Percentiles rank a stretch among this genome's conserved stretches.
These are phyloP conservation scores for Aspergillus ustus DNA, from an alignment of 2,329 filamentous ascomycete genomes.

Conservation along the genomic window DNA sequence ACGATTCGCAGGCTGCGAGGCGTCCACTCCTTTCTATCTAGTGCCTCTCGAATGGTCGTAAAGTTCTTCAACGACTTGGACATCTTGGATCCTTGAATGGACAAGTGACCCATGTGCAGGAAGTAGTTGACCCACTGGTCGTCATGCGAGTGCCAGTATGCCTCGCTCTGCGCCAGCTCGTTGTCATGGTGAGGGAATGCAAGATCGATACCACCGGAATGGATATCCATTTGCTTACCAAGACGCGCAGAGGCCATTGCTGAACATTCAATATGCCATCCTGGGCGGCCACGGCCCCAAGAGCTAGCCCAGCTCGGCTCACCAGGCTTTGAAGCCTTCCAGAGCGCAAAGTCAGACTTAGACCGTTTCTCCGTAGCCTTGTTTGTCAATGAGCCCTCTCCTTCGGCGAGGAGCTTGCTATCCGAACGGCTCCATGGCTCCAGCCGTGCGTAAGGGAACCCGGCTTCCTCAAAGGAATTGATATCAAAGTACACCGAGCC, in stretches of 20 bases:
- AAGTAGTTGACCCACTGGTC: slow-evolving; percentile 94
- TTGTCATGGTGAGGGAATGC: slow-evolving; percentile 94
- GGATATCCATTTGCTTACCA: slow-evolving; percentile 84
- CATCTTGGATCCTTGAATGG: slow-evolving; percentile 92
- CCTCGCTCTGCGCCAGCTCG: slow-evolving; percentile 86
- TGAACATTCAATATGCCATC: slow-evolving; percentile 97
- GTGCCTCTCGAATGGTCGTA: slow-evolving; percentile 84
- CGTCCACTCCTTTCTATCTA: slow-evolving; percentile 72
- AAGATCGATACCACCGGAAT: slow-evolving; percentile 89
- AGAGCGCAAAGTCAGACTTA: slow-evolving; percentile 85
- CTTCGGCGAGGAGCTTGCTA: slow-evolving; percentile 81
- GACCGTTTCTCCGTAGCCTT: slow-evolving; percentile 70
- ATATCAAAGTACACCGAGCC: slow-evolving; percentile 97
- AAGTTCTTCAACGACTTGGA: slow-evolving; percentile 96
- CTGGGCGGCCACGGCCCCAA: slow-evolving; percentile 86
- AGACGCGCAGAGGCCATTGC: slow-evolving; percentile 93
- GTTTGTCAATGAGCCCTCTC: slow-evolving; percentile 77
- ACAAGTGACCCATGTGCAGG: slow-evolving; percentile 90
- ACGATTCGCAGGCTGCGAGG: slow-evolving; percentile 80
- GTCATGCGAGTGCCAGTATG: slow-evolving; percentile 67
- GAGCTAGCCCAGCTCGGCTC: slow-evolving; percentile 88
- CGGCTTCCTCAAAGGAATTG: slow-evolving; percentile 77
- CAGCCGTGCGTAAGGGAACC: slow-evolving; percentile 83
- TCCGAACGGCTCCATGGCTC: slow-evolving; percentile 86
- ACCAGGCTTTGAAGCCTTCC: slow-evolving; percentile 90